A percentile compares a stretch with the other conserved stretches of the same genome.
Evolutionary conservation across 179 eudicot species (phyloP).

Genomic region (Beta lomatogona): DNA sequence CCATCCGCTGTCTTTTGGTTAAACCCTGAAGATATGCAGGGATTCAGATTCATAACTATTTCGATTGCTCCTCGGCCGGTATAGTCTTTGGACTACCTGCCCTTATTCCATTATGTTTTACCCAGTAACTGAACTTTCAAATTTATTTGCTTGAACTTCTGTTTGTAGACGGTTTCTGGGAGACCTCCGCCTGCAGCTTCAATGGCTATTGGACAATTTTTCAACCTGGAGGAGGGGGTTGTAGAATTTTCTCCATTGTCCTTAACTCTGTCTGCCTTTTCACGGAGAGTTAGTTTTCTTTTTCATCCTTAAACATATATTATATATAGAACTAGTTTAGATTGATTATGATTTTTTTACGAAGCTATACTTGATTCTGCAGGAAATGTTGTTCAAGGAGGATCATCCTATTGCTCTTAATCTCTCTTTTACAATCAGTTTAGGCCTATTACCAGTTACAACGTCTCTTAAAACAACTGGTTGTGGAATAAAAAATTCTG

Average conservation of each 20-base stretch:
- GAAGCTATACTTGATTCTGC: slow-evolving; percentile 31
- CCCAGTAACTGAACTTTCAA: neutral
- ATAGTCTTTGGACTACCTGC: slow-evolving; percentile 25
- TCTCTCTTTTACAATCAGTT: slow-evolving; percentile 70
- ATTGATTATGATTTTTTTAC: neutral
- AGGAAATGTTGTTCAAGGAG: slow-evolving; percentile 75
- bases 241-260: slow-evolving; percentile 49
- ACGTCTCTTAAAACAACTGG: slow-evolving; percentile 72
- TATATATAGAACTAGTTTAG: neutral
- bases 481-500: slow-evolving; percentile 86
- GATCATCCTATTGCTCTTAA: slow-evolving; percentile 89
- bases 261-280: slow-evolving; percentile 59
- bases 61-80: slow-evolving; percentile 99
- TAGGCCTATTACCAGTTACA: slow-evolving; percentile 81
- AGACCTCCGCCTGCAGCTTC: slow-evolving; percentile 99
- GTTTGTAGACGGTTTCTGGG: slow-evolving; percentile 79
- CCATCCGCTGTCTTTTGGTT: slow-evolving; percentile 91
- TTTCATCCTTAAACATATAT: neutral
- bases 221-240: slow-evolving; percentile 63
- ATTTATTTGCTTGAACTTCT: slow-evolving; percentile 25
- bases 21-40: slow-evolving; percentile 68
- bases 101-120: slow-evolving; percentile 1
- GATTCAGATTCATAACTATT: slow-evolving; percentile 88
- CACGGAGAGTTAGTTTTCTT: slow-evolving; percentile 50
- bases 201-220: slow-evolving; percentile 98